Percentiles rank a stretch among this genome's conserved stretches.
phyloP scores from a whole-genome alignment of 2,329 filamentous ascomycete species.

The Sporothrix inflata region DNA sequence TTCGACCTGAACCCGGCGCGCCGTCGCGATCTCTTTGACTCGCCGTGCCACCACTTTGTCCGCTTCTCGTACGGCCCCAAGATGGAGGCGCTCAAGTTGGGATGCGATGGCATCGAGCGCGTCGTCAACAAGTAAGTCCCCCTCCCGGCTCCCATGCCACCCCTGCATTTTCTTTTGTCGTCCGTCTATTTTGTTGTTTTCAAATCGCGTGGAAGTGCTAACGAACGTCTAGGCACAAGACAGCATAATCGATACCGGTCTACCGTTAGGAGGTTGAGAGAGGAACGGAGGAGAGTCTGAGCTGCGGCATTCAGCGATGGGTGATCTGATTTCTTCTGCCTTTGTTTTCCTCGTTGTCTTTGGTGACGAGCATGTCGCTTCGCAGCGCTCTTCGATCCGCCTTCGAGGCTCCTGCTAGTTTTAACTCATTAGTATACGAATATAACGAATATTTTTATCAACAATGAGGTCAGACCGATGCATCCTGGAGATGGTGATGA shows the following conservation, averaged over 20 bases:
- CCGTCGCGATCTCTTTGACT: conserved; percentile 89
- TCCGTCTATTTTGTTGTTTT: background rate
- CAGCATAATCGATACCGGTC: background rate
- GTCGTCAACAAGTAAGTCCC: conserved; percentile 71
- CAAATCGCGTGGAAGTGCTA: background rate
- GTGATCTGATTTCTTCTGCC: background rate
- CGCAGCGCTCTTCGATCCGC: background rate
- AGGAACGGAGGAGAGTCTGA: background rate
- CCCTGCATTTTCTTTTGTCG: background rate
- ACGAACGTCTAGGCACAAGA: conserved; percentile 13
- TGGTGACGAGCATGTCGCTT: background rate
- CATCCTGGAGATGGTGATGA: no score
- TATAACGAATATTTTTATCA: background rate
- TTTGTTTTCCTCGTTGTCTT: background rate
- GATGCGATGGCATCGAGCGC: conserved; percentile 82
- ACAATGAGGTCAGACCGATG: background rate
- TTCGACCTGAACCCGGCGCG: conserved; percentile 93
- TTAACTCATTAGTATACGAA: background rate
- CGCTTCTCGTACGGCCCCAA: conserved; percentile 82
- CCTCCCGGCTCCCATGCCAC: background rate
- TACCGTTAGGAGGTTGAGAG: background rate
- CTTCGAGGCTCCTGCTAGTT: background rate
- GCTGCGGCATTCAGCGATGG: background rate
- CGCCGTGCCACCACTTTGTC: conserved; percentile 90
- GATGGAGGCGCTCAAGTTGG: conserved; percentile 77